A percentile compares a stretch with the other conserved stretches of the same genome.
Conservation (phyloP, 2,329 filamentous ascomycete species). For the Aspergillus ustus region DNA sequence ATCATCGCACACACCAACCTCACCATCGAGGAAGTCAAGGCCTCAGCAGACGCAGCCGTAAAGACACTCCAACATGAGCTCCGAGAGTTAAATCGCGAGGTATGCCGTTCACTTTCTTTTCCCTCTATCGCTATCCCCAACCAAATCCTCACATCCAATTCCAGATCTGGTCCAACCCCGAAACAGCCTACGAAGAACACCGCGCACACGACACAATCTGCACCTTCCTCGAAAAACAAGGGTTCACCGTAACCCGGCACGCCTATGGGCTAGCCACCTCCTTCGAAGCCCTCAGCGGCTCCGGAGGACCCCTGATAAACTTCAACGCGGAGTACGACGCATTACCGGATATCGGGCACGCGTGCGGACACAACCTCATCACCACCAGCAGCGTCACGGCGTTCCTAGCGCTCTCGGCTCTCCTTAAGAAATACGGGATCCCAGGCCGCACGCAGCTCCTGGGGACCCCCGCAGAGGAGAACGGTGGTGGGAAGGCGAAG, state of each 20-base stretch:
- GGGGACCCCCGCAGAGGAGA: slow-evolving; percentile 46
- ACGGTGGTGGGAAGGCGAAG: slow-evolving; percentile 44
- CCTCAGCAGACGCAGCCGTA: not conserved
- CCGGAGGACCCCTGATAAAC: slow-evolving; percentile 41
- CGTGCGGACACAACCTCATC: slow-evolving; percentile 48
- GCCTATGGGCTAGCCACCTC: slow-evolving; percentile 58
- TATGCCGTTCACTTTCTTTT: not conserved
- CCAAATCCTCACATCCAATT: not conserved
- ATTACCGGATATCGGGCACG: slow-evolving; percentile 46
- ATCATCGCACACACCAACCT: not conserved
- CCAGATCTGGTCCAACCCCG: slow-evolving; percentile 45
- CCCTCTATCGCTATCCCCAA: too few relatives aligned
- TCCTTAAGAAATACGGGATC: slow-evolving; percentile 48
- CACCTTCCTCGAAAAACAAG: slow-evolving; percentile 49
- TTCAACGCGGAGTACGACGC: slow-evolving; percentile 52
- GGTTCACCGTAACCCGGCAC: slow-evolving; percentile 53
- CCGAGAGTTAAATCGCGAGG: not conserved
- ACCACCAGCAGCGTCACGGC: slow-evolving; percentile 41
- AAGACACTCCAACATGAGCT: not conserved
- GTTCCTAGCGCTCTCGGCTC: slow-evolving; percentile 52
- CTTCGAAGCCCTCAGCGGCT: slow-evolving; percentile 54
- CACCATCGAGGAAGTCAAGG: not conserved
- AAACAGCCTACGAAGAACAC: slow-evolving; percentile 57
- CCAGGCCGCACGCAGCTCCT: slow-evolving; percentile 41
- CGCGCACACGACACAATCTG: slow-evolving; percentile 58